phyloP scores from a whole-genome alignment of 1,284 basidiomycete species.

The Termitomyces sp. region DNA sequence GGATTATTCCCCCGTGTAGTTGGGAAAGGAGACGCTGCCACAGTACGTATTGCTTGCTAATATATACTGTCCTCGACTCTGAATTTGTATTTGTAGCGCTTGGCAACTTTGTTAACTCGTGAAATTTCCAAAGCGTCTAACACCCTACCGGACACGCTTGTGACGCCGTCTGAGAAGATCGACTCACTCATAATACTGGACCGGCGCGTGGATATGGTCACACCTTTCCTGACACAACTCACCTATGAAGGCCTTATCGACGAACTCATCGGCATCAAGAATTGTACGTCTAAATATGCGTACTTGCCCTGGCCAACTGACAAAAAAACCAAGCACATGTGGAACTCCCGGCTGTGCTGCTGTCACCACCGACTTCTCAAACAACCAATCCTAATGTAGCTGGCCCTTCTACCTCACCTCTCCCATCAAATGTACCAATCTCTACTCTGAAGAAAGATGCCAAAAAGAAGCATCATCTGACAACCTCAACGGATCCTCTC shows the following conservation, averaged over 20 bases:
- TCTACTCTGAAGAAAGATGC: constrained; percentile 63
- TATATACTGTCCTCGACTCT: background rate
- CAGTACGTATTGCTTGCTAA: constrained; percentile 44
- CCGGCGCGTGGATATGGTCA: constrained; percentile 92
- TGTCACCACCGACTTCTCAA: constrained; percentile 44
- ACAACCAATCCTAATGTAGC: constrained; percentile 27
- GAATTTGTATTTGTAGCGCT: constrained; percentile 47
- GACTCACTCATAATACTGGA: constrained; percentile 91
- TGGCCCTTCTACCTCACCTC: constrained; percentile 36
- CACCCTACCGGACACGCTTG: constrained; percentile 33
- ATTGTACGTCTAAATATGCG: constrained; percentile 50
- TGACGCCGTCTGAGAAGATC: constrained; percentile 53
- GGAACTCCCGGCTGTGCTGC: constrained; percentile 79
- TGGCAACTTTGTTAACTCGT: constrained; percentile 69
- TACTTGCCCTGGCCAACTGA: background rate
- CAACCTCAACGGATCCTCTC: constrained; percentile 75
- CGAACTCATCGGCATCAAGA: constrained; percentile 86
- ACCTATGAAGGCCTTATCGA: constrained; percentile 98
- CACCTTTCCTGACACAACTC: constrained; percentile 91
- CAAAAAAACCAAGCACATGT: constrained; percentile 64
- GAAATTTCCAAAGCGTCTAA: constrained; percentile 42
- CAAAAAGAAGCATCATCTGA: constrained; percentile 85
- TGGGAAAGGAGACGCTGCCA: constrained; percentile 90
- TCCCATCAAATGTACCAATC: constrained; percentile 35
- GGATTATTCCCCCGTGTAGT: constrained; percentile 90